A percentile compares a stretch with the other conserved stretches of the same genome.
These are phyloP conservation scores for Rusavskia elegans DNA, from an alignment of 495 filamentous ascomycete genomes.

Conservation along the genomic window DNA sequence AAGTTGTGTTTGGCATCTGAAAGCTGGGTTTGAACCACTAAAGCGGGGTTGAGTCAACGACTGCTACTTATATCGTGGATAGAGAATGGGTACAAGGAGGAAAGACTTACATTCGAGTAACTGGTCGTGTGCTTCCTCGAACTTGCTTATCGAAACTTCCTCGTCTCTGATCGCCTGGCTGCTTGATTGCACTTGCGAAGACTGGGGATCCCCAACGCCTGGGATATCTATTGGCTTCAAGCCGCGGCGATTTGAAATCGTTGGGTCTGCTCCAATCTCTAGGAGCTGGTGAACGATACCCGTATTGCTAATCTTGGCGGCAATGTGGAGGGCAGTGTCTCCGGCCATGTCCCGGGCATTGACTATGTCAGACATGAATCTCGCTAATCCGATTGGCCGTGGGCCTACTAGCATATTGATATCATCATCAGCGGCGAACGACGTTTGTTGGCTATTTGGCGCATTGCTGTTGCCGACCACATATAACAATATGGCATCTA, in stretches of 20 bases:
- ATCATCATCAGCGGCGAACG: conserved; percentile 14
- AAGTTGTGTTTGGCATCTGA: conserved; percentile 58
- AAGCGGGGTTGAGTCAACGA: conserved; percentile 19
- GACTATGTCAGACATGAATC: conserved; percentile 91
- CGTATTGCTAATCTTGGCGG: conserved; percentile 74
- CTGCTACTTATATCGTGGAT: not conserved
- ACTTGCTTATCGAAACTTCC: conserved; percentile 28
- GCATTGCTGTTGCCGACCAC: conserved; percentile 70
- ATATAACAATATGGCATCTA: conserved; percentile 84
- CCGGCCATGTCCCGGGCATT: conserved; percentile 84
- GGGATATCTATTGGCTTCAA: conserved; percentile 70
- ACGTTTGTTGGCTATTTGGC: conserved; percentile 37
- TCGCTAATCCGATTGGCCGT: conserved; percentile 63
- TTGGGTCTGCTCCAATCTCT: conserved; percentile 81
- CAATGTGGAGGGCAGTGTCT: conserved; percentile 88
- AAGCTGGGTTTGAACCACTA: conserved; percentile 49
- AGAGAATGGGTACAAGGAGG: not conserved
- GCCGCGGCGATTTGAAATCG: conserved; percentile 76
- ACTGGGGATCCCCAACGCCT: conserved; percentile 55
- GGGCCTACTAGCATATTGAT: conserved; percentile 8
- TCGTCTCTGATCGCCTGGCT: conserved; percentile 15
- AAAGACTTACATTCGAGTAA: conserved; percentile 46
- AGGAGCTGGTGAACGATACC: conserved; percentile 85
- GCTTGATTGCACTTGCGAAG: conserved; percentile 23
- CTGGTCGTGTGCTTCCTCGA: conserved; percentile 47